Base-by-base conservation (phyloP, 2,329 filamentous ascomycete species). In the Tolypocladium album region DNA sequence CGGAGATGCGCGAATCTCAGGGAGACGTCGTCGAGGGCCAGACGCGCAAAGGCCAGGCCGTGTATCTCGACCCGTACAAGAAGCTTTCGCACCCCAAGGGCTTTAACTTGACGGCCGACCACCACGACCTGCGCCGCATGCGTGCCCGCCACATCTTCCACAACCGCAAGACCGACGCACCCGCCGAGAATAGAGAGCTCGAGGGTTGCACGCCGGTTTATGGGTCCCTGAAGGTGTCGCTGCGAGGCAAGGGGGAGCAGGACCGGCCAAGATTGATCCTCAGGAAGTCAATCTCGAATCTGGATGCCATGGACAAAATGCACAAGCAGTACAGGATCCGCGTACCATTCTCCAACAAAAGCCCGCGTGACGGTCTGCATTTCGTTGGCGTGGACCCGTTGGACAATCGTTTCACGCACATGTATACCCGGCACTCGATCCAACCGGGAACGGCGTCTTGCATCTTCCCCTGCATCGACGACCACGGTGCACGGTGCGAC, bases 401-500 rank as follows among this genome's bases (percentile, higher is more conserved):
- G 57, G 93, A 97, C 70, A 80, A 80, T 60, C 84, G 92, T 62
- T 99, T 92, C 71, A 92, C 94, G 0, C 93, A 99, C 75, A 87
- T 90, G 56, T 99, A 96, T 72, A 96, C 93, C 0, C 88, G 87
- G 47, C 92, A 93, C 68, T 89, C 88, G 2, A 78, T 88, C 50
- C 87, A 89, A 62, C 85, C 91, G 0, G 92, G 92, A 38, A 87
- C 86, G 22, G 87, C 91, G 1, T 93, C 87, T 55, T 92, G 88
- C 66, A 85, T 97, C 34, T 99, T 99, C 68, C 94, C 94, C 0
- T 97, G 94, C 71, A 82, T 97, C 58, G 94, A 99, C 70, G 89
- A 96, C 69, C 84, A 88, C 31, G 86, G 86, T 40, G 87, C 89
- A 60, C 84, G 91, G 60, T 93, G 88, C 68, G 86, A 87, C 13